Conservation (phyloP, 805 yeast genomes). For the Kuraishia cidri region DNA sequence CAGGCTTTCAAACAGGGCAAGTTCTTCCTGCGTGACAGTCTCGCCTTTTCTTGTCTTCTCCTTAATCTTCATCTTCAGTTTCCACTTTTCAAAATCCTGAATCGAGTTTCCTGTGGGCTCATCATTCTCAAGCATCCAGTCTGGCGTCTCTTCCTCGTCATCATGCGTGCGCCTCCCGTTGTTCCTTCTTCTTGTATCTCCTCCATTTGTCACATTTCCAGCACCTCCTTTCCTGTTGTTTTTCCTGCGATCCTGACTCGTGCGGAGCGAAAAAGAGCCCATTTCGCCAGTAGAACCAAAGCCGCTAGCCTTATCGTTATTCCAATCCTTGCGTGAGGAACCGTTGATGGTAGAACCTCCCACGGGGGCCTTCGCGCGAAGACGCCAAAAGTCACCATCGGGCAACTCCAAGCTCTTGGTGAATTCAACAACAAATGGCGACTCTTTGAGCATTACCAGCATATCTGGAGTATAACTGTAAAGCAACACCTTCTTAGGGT, state of each 20-base stretch:
- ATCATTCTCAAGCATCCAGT: constrained; percentile 25
- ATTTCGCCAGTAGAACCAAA: constrained; percentile 7
- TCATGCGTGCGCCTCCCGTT: constrained; percentile 10
- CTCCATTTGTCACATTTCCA: constrained; percentile 4
- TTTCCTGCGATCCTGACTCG: constrained; percentile 1
- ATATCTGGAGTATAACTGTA: not conserved
- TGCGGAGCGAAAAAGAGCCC: constrained; percentile 5
- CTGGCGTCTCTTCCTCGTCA: constrained; percentile 24
- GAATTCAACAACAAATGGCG: constrained; percentile 24
- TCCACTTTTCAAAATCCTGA: constrained; percentile 54
- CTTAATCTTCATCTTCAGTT: constrained; percentile 40
- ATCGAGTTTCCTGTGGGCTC: constrained; percentile 38
- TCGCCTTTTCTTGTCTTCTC: constrained; percentile 39
- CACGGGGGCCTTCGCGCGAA: constrained; percentile 10
- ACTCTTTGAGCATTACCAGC: constrained; percentile 15
- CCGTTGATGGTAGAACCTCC: not conserved
- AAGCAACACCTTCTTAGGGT: not conserved
- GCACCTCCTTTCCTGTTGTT: constrained; percentile 5
- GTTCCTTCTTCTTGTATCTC: constrained; percentile 4
- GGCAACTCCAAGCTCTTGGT: constrained; percentile 31
- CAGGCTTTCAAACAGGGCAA: too few species aligned
- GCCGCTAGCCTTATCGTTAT: constrained; percentile 4
- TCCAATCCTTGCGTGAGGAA: constrained; percentile 14
- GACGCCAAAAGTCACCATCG: constrained; percentile 38
- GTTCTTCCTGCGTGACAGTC: constrained; percentile 17